Base-by-base conservation (phyloP, 2,329 filamentous ascomycete species). In the Colletotrichum sp. region DNA sequence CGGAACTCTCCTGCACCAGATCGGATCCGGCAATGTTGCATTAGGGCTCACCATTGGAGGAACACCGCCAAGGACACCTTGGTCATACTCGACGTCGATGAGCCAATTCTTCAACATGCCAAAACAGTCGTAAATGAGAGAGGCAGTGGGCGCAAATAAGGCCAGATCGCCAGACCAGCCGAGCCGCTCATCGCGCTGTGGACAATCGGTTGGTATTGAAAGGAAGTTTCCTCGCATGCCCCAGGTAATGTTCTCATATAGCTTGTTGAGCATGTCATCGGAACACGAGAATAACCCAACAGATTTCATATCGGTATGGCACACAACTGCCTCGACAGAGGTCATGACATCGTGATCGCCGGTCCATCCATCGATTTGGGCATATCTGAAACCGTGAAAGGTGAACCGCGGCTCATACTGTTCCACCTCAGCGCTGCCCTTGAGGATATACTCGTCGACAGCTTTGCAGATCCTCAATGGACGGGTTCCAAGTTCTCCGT, bases 331-430 rank as follows among this genome's bases (percentile, higher is more conserved):
- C 26, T 71, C 68, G 16, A 77, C 16, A 2, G 66, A 32, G 8
- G 70, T 8, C 7, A 24, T n/a, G n/a, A 68, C 4, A 8, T 32
- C 32, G 5, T 26, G 8, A 8, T 74, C 1, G 88, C 88, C 18
- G 4, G 43, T 32, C 71, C 87, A 88, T 12, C 84, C 84, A 3
- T 85, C 81, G 6, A 89, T 79, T 74, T 88, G 83, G 8, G 87
- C 87, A 74, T 87, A 90, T 34, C 88, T 83, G 74, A 90, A 90
- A 3, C 88, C 88, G 78, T 90, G 88, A 74, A 88, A 90, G 3
- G 87, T 90, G 78, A 89, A 90, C 0, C 80, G 82, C 1, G 88
- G 88, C 28, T 85, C 81, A 86, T 86, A 90, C 1, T 12, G 21
- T 21, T 77, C 71, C 8, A 28, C 65, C 5, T 48, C 79, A 67